phyloP scores from a whole-genome alignment of 2,329 filamentous ascomycete genomes.

The Boeremia exigua region DNA sequence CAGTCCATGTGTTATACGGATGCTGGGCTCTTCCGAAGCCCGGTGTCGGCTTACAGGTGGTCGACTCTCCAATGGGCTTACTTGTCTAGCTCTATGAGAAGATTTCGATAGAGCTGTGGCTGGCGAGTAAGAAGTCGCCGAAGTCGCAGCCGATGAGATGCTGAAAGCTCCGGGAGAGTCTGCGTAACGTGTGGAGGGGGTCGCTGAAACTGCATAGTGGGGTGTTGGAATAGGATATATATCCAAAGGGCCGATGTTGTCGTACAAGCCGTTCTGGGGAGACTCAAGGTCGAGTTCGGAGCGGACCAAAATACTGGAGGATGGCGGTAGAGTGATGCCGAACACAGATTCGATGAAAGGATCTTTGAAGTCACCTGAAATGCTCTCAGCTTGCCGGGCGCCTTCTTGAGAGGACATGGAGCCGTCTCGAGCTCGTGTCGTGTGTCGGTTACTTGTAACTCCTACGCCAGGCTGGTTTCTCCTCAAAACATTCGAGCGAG shows the following conservation, averaged over 20 bases:
- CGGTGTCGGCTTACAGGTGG: constrained; percentile 67
- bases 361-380: constrained; percentile 46
- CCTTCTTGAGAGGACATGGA: constrained; percentile 47
- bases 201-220: constrained; percentile 70
- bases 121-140: constrained; percentile 77
- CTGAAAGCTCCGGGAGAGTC: constrained; percentile 77
- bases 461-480: constrained; percentile 55
- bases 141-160: constrained; percentile 78
- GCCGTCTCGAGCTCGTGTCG: constrained; percentile 36
- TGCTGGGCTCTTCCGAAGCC: constrained; percentile 57
- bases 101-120: constrained; percentile 58
- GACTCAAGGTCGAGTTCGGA: constrained; percentile 36
- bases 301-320: constrained; percentile 38
- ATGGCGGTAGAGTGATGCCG: constrained; percentile 50
- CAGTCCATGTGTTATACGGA: constrained; percentile 63
- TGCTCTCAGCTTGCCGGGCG: constrained; percentile 28
- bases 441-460: constrained; percentile 35
- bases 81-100: constrained; percentile 59
- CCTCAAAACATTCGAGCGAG: constrained; percentile 51
- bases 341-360: constrained; percentile 52
- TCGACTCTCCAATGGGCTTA: constrained; percentile 62
- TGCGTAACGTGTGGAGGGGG: constrained; percentile 77
- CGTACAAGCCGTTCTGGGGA: constrained; percentile 31
- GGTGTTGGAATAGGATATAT: constrained; percentile 72
- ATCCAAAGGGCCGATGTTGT: constrained; percentile 65